These are phyloP conservation scores for Fusarium globosum DNA, from an alignment of 2,329 filamentous ascomycete species.

Conservation along the genomic window DNA sequence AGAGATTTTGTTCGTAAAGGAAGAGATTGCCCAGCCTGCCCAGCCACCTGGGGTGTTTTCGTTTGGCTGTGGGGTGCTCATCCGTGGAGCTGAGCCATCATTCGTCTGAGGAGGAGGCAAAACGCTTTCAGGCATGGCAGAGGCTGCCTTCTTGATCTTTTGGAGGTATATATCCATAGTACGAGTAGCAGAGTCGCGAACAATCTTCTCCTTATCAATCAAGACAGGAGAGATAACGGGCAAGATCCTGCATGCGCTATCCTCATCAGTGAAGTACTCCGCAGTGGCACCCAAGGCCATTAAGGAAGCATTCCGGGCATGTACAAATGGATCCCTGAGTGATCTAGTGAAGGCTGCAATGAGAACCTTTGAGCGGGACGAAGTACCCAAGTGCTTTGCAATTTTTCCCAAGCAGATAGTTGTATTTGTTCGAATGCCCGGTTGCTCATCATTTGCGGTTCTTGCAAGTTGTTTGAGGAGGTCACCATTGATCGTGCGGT, in stretches of 20 bases:
- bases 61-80: constrained; percentile 80
- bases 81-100: constrained; percentile 70
- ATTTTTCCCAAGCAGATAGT: constrained; percentile 98
- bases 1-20: constrained; percentile 94
- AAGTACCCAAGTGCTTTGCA: constrained; percentile 83
- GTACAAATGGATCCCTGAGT: constrained; percentile 91
- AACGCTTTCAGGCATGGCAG: constrained; percentile 81
- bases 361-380: constrained; percentile 88
- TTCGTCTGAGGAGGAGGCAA: constrained; percentile 73
- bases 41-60: constrained; percentile 65
- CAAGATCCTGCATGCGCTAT: constrained; percentile 85
- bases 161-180: constrained; percentile 88
- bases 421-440: constrained; percentile 96
- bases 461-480: constrained; percentile 91
- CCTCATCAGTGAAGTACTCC: constrained; percentile 89
- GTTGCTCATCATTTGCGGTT: constrained; percentile 96
- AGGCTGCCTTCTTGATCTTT: constrained; percentile 81
- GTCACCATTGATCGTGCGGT: constrained; percentile 93
- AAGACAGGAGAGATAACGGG: constrained; percentile 86
- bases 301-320: constrained; percentile 89
- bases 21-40: constrained; percentile 98
- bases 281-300: constrained; percentile 86
- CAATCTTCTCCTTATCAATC: constrained; percentile 94
- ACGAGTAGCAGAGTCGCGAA: constrained; percentile 92
- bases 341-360: constrained; percentile 92